Conservation (phyloP, 2,329 filamentous ascomycete species). For the Corinectria fuckeliana region DNA sequence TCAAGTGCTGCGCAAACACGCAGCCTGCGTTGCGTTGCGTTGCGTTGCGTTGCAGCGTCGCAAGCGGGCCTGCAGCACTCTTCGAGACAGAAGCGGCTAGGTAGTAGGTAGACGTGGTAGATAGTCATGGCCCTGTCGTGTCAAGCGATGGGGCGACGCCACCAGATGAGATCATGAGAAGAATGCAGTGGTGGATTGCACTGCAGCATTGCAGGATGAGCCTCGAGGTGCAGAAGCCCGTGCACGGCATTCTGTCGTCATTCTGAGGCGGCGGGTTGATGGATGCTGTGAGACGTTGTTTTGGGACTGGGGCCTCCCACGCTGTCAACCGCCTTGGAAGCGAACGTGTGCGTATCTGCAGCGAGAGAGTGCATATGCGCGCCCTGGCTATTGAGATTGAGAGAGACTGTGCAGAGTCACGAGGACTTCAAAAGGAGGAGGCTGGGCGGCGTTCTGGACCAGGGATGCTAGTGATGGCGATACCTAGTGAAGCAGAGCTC, state of each 20-base stretch:
- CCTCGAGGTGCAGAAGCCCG: neutral
- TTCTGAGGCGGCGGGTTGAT: neutral
- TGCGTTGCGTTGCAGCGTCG: slow-evolving; percentile 18
- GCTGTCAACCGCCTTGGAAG: neutral
- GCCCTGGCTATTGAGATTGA: neutral
- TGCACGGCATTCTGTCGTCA: neutral
- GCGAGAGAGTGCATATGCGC: neutral
- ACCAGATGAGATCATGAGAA: slow-evolving; percentile 1
- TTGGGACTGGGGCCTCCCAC: neutral
- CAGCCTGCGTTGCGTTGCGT: slow-evolving; percentile 18
- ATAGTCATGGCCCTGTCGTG: neutral
- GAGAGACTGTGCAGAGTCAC: neutral
- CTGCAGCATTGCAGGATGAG: slow-evolving; percentile 7
- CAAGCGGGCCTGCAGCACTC: slow-evolving; percentile 23
- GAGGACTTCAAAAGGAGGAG: neutral
- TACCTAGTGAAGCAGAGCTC: slow-evolving; percentile 2
- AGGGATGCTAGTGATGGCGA: slow-evolving; percentile 10
- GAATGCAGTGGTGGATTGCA: neutral
- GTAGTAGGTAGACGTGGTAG: too few relatives aligned
- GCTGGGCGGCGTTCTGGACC: slow-evolving; percentile 4
- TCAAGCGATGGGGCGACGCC: slow-evolving; percentile 9
- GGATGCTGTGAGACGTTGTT: slow-evolving; percentile 6
- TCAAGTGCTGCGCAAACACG: slow-evolving; percentile 21
- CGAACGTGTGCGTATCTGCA: neutral
- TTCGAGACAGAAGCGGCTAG: slow-evolving; percentile 5